Percentiles rank a stretch among this genome's conserved stretches.
Evolutionary conservation across 805 yeast genomes (phyloP).

Genomic region (Naumovozyma dairenensis): DNA sequence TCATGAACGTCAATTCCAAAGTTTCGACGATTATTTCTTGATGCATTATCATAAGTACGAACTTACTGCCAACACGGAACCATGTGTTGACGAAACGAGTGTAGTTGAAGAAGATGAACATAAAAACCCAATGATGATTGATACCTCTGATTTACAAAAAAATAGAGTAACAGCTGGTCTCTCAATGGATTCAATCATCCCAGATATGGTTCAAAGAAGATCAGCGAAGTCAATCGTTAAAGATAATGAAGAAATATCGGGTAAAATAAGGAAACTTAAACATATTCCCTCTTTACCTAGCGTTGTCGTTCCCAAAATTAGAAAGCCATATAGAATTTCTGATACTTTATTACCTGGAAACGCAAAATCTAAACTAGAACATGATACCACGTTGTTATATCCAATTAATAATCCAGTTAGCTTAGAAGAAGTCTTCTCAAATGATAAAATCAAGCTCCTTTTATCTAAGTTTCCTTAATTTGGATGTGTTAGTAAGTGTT

Average conservation of each 20-base stretch:
- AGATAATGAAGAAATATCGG: not conserved
- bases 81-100: not conserved
- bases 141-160: not conserved
- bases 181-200: not conserved
- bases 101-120: not conserved
- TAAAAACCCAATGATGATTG: not conserved
- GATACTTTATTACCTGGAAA: not conserved
- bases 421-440: not conserved
- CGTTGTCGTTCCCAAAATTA: not conserved
- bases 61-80: not conserved
- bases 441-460: not conserved
- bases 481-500: too few relatives aligned
- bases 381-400: not conserved
- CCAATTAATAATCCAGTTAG: not conserved
- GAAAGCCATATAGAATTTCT: not conserved
- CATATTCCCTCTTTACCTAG: too few relatives aligned
- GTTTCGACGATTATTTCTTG: not conserved
- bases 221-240: too few relatives aligned
- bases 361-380: not conserved
- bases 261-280: not conserved
- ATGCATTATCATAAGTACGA: not conserved
- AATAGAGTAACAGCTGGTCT: slow-evolving; percentile 1
- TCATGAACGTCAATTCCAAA: not conserved
- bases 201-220: not conserved
- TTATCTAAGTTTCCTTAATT: too few relatives aligned